A percentile compares a stretch with the other conserved stretches of the same genome.
Conservation (phyloP, 2,329 filamentous ascomycete species). For the Ceratocystis colombiana region DNA sequence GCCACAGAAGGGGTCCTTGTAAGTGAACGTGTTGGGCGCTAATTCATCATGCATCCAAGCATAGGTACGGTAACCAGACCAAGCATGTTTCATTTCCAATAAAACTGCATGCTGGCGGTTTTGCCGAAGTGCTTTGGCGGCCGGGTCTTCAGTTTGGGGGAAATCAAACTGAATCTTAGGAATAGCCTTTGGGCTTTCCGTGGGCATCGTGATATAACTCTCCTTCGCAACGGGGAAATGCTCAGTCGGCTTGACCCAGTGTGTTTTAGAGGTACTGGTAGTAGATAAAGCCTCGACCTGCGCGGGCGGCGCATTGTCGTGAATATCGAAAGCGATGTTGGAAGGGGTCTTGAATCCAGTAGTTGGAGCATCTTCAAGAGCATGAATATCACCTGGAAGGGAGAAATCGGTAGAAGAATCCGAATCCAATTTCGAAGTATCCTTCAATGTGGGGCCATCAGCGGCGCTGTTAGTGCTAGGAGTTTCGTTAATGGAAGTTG, state of each 20-base stretch:
- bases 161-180: slow-evolving; percentile 70
- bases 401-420: slow-evolving; percentile 17
- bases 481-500: background rate
- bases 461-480: slow-evolving; percentile 6
- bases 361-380: background rate
- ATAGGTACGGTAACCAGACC: slow-evolving; percentile 67
- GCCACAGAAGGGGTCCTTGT: slow-evolving; percentile 74
- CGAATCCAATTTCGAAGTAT: background rate
- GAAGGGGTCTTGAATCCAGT: background rate
- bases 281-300: background rate
- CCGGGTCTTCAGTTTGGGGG: slow-evolving; percentile 47
- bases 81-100: slow-evolving; percentile 64
- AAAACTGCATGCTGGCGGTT: slow-evolving; percentile 58
- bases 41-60: slow-evolving; percentile 87
- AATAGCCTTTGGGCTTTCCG: slow-evolving; percentile 56
- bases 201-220: slow-evolving; percentile 66
- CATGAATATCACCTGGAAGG: slow-evolving; percentile 14
- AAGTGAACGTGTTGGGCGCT: slow-evolving; percentile 56
- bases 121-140: slow-evolving; percentile 51
- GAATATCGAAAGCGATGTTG: slow-evolving; percentile 8
- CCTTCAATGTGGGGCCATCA: slow-evolving; percentile 17
- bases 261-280: slow-evolving; percentile 33
- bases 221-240: slow-evolving; percentile 64
- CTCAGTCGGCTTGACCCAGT: slow-evolving; percentile 67
- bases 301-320: slow-evolving; percentile 7